Percentiles rank a stretch among this genome's conserved stretches.
Conservation (phyloP, 352 stramenopile species). For the Thalassiosira hispida region DNA sequence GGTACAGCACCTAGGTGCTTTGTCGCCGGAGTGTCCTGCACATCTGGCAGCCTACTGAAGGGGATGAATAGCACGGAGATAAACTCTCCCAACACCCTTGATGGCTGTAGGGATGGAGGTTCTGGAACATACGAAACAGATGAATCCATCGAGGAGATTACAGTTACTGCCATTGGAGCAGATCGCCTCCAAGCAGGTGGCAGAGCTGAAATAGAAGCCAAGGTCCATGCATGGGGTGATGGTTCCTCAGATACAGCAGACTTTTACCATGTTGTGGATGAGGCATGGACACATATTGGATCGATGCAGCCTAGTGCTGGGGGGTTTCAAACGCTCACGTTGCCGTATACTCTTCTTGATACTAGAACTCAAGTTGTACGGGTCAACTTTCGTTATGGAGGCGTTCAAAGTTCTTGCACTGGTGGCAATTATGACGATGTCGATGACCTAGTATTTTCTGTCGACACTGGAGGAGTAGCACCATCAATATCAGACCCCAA, state of each 20-base stretch:
- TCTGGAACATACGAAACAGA: conserved; percentile 20
- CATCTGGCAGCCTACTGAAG: background rate
- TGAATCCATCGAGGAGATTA: conserved; percentile 28
- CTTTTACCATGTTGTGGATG: conserved; percentile 33
- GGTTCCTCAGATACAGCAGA: conserved; percentile 20
- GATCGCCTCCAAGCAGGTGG: background rate
- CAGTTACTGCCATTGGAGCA: conserved; percentile 7
- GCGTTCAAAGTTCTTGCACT: conserved; percentile 2
- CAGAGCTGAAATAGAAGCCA: conserved; percentile 4
- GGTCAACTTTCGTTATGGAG: conserved; percentile 41
- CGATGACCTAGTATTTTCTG: conserved; percentile 35
- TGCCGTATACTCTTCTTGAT: background rate
- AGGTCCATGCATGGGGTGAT: conserved; percentile 13
- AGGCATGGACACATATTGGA: conserved; percentile 21
- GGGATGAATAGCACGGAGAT: background rate
- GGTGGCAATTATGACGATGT: conserved; percentile 33
- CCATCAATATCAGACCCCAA: too few species aligned
- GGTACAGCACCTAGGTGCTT: conserved; percentile 5
- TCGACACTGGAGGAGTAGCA: background rate
- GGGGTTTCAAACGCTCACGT: background rate
- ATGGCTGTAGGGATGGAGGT: background rate
- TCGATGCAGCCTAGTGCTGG: background rate
- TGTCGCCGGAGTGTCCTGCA: background rate
- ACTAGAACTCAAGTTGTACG: conserved; percentile 23
- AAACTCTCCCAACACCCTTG: background rate